phyloP scores from a whole-genome alignment of 2,329 filamentous ascomycete genomes.

The Leptodontidium sp. region DNA sequence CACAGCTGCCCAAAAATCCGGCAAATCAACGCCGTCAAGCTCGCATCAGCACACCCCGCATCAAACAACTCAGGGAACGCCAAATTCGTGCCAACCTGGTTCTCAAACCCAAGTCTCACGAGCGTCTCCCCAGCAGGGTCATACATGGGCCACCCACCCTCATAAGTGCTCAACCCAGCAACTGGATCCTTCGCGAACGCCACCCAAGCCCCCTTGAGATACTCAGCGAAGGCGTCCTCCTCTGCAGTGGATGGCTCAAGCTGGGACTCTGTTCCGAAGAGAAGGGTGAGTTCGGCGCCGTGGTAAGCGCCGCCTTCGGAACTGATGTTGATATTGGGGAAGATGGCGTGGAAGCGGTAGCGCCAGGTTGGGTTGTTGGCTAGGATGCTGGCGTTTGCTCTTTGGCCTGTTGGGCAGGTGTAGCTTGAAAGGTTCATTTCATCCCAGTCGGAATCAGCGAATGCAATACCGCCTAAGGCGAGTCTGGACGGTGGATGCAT shows the following conservation, averaged over 20 bases:
- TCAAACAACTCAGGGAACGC: slow-evolving; percentile 22
- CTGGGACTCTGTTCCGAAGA: slow-evolving; percentile 42
- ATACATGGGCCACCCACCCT: slow-evolving; percentile 40
- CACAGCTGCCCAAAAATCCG: slow-evolving; percentile 5
- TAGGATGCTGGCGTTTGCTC: slow-evolving; percentile 36
- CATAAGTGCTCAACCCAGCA: slow-evolving; percentile 41
- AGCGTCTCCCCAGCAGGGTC: slow-evolving; percentile 34
- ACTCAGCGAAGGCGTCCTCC: slow-evolving; percentile 41
- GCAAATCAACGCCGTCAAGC: slow-evolving; percentile 7
- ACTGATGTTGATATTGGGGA: slow-evolving; percentile 44
- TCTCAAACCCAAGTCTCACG: slow-evolving; percentile 38
- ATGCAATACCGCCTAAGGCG: neutral
- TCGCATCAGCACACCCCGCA: slow-evolving; percentile 14
- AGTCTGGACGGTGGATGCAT: neutral
- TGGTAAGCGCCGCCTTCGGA: slow-evolving; percentile 46
- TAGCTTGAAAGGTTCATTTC: slow-evolving; percentile 35
- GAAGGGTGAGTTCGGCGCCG: slow-evolving; percentile 42
- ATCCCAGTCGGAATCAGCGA: slow-evolving; percentile 33
- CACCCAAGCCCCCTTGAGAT: slow-evolving; percentile 47
- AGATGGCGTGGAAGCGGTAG: slow-evolving; percentile 47
- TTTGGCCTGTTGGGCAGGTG: slow-evolving; percentile 43
- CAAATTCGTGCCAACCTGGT: slow-evolving; percentile 38
- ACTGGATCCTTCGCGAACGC: slow-evolving; percentile 48
- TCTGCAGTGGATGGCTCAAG: slow-evolving; percentile 37
- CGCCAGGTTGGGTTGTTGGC: slow-evolving; percentile 46